Base-by-base conservation (phyloP, 352 stramenopile genomes). In the Globisporangium nodosum region DNA sequence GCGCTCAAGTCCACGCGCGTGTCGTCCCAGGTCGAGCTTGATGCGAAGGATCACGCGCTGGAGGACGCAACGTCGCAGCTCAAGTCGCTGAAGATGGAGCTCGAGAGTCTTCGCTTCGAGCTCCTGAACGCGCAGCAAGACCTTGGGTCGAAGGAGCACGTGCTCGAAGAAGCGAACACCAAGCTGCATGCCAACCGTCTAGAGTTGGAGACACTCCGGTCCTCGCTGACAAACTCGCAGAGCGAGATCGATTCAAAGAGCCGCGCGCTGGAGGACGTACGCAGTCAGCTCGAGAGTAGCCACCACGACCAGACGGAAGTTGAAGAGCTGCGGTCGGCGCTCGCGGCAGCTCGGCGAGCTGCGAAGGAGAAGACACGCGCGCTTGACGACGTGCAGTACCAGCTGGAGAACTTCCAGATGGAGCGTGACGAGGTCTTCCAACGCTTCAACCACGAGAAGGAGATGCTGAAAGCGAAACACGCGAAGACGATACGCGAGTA, bases 401-500 rank as follows among this genome's bases (percentile, higher is more conserved):
- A 52, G 20, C 6, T 63, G 13, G 57, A 63, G 15, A 54, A 30
- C 27, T 42, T 63, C 27, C 39, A 63, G 47, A 45, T 60, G 18
- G 56, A 68, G 13, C 16, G 66, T 52, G 33, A 65, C 46, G 52
- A 63, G 37, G 13, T 57, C 12, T 20, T 24, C 37, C 46, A 55
- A 47, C 49, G 50, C 2, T 52, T 54, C 3, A 39, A 60, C 27
- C 37, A 50, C 24, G 62, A 73, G 40, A 62, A 63, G 9, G 47
- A 63, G 24, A 45, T 70, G n/a, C 60, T 80, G 4, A 56, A 78
- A 37, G 51, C 68, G 15, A 70, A 49, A 30, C 54, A 63, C 27
- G n/a, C 48, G 15, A 62, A 49, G 6, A 35, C 37, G 0, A 33
- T 70, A 3, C 46, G 37, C 33, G 48, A 52, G 5, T 64, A 61